These are phyloP conservation scores for Colletotrichum chlorophyti DNA, from an alignment of 2,329 filamentous ascomycete species.

Conservation along the genomic window DNA sequence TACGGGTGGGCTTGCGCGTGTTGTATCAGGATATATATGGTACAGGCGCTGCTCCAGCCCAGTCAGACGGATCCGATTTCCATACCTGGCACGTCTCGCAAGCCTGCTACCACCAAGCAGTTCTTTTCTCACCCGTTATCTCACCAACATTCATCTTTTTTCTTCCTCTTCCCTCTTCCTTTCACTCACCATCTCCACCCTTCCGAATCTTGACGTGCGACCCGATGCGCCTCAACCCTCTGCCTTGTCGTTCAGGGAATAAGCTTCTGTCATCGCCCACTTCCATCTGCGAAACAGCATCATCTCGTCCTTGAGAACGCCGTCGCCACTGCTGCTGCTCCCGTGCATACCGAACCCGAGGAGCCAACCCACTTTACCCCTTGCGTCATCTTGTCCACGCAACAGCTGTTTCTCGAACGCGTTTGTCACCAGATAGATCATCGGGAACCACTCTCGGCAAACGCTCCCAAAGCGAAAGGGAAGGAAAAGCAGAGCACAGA, in stretches of 20 bases:
- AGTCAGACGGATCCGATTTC: conserved; percentile 11
- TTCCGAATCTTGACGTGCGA: conserved; percentile 23
- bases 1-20: conserved; percentile 26
- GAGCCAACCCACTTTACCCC: conserved; percentile 20
- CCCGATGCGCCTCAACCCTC: conserved; percentile 24
- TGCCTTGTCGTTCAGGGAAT: conserved; percentile 9
- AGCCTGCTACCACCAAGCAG: conserved; percentile 33
- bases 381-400: conserved; percentile 19
- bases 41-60: conserved; percentile 31
- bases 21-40: conserved; percentile 34
- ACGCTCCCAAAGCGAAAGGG: not conserved
- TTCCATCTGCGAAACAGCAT: conserved; percentile 15
- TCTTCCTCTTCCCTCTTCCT: too few relatives aligned
- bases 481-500: too few relatives aligned
- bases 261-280: conserved; percentile 24
- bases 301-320: not conserved
- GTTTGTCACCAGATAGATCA: not conserved
- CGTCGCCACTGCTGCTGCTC: too few relatives aligned
- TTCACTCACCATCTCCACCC: conserved; percentile 14
- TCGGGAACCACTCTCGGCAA: not conserved
- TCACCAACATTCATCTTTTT: too few relatives aligned
- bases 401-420: conserved; percentile 10
- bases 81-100: conserved; percentile 37
- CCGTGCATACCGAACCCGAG: not conserved
- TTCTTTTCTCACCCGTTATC: conserved; percentile 21